Conservation (phyloP, 129 eudicot species). For the Flaveria ramosissima region DNA sequence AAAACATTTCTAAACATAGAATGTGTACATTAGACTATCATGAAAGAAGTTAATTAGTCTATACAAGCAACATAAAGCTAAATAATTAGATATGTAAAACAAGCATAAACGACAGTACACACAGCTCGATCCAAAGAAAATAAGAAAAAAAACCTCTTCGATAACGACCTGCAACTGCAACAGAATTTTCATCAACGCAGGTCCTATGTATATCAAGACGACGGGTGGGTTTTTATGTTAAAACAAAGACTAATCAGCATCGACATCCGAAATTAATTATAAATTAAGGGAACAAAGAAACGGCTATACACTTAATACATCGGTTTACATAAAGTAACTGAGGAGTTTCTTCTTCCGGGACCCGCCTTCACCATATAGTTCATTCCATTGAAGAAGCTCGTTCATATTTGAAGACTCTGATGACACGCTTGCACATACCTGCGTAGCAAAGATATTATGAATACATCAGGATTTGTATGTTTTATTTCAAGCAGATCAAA, state of each 20-base stretch:
- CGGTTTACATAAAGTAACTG: conserved; percentile 88
- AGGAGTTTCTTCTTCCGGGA: conserved; percentile 79
- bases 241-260: conserved; percentile 30
- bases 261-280: conserved; percentile 27
- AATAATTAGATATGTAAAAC: conserved; percentile 27
- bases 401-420: conserved; percentile 87
- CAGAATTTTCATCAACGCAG: conserved; percentile 46
- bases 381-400: conserved; percentile 92
- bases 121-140: conserved; percentile 5
- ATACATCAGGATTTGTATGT: neutral
- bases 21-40: neutral
- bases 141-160: conserved; percentile 30
- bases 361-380: conserved; percentile 94
- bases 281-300: conserved; percentile 16
- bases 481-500: neutral
- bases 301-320: conserved; percentile 47
- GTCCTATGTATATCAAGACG: conserved; percentile 38
- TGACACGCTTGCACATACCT: conserved; percentile 97
- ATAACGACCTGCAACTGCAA: conserved; percentile 32
- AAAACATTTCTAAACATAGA: neutral
- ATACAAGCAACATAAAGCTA: conserved; percentile 27
- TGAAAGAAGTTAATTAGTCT: conserved; percentile 27
- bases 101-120: conserved; percentile 36
- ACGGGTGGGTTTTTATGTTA: conserved; percentile 20
- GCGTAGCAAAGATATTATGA: neutral